Conservation (phyloP, 2,329 filamentous ascomycete species). For the Xylaria sp. region DNA sequence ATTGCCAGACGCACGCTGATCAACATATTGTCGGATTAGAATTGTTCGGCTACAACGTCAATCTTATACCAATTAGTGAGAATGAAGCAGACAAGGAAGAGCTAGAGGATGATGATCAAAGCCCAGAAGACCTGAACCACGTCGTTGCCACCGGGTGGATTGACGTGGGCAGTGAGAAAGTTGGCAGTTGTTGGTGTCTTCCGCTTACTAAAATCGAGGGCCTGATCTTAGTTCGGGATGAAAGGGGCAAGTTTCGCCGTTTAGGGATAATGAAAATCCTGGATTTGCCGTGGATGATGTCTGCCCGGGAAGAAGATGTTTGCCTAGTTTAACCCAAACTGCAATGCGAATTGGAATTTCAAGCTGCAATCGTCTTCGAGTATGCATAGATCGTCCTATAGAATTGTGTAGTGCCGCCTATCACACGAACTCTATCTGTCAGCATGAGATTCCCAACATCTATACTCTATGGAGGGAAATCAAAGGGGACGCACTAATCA, state of each 20-base stretch:
- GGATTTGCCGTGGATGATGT: conserved; percentile 27
- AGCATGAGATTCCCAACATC: background rate
- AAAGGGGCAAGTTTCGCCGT: conserved; percentile 36
- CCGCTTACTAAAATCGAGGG: conserved; percentile 34
- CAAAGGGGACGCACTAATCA: background rate
- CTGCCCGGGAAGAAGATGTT: conserved; percentile 44
- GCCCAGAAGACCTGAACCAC: background rate
- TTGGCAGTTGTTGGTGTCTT: conserved; percentile 36
- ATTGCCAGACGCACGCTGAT: conserved; percentile 1
- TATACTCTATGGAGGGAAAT: background rate
- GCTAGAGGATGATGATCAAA: background rate
- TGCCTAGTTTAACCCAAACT: conserved; percentile 14
- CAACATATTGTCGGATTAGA: conserved; percentile 26
- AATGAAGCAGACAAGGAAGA: background rate
- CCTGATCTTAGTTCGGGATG: conserved; percentile 33
- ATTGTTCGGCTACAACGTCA: conserved; percentile 3
- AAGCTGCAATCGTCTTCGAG: background rate
- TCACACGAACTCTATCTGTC: background rate
- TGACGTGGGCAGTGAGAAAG: conserved; percentile 32
- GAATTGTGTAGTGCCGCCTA: too few relatives aligned
- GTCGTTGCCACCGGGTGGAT: conserved; percentile 33
- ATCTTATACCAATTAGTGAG: conserved; percentile 9
- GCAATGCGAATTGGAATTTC: background rate
- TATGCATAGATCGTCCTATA: background rate
- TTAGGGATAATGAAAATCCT: conserved; percentile 30